Evolutionary conservation across 1,284 basidiomycete genomes (phyloP), one percentile per base, ranked within the genome.

Genomic region (Leccinum subfulvum): DNA sequence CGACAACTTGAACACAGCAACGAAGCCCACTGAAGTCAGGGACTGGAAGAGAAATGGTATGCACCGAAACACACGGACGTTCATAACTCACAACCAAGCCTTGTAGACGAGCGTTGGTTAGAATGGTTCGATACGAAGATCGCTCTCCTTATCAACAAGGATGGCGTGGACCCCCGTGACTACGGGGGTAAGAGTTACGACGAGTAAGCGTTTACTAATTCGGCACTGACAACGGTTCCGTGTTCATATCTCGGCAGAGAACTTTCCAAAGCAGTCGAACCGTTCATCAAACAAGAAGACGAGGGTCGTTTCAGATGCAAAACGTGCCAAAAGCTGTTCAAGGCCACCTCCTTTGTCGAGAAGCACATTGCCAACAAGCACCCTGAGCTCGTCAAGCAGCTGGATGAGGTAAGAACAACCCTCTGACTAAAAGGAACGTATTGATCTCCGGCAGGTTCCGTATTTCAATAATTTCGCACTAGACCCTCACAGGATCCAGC

Each of bases 291-390:
- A 77, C 91, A 95, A 75, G 96, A 98, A 77, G 95, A 96, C 66
- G 92, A 95, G 76, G 92, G 90, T 70, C 97, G 97, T 75, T 97
- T 93, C 80, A 84, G 96, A 67, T 98, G 95, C 81, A 95, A 94
- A 80, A 90, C 89, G 57, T 98, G 95, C 76, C 87, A 88, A 76
- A 98, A 98, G 80, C 82, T 98, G 16, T 98, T 98, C 87, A 95
- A 95, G 74, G 96, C 94, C 4, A 91, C 92, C 23, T 88, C 94
- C 51, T 98, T 97, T 77, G 91, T 98, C 58, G 93, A 96, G 79
- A 98, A 98, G 79, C 94, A 97, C 74, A 89, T 96, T 66, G 85
- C 89, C 8, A 92, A 93, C 75, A 95, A 95, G 75, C 94, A 97
- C 73, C 79, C 88, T 16, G 94, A 95, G 67, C 79, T 91, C 10